Evolutionary conservation across 2,329 filamentous ascomycete species (phyloP).

Genomic region (Claviceps monticola): DNA sequence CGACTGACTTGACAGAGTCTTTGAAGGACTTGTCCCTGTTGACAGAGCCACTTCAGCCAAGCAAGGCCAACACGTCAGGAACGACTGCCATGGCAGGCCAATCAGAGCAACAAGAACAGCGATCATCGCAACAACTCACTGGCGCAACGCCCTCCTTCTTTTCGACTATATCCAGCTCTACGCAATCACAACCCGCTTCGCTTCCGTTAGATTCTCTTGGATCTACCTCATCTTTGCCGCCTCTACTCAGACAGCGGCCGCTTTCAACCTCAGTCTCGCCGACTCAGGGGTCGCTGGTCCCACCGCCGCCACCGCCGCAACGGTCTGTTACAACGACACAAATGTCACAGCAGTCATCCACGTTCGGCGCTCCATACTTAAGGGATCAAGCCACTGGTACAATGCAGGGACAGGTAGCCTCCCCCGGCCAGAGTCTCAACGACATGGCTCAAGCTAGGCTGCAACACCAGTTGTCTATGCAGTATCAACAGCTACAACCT

Average conservation of each 20-base stretch:
- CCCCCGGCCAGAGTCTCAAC: slow-evolving; percentile 61
- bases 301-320: slow-evolving; percentile 58
- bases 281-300: slow-evolving; percentile 51
- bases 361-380: slow-evolving; percentile 60
- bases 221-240: slow-evolving; percentile 13
- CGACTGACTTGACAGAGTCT: slow-evolving; percentile 33
- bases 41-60: slow-evolving; percentile 37
- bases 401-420: slow-evolving; percentile 48
- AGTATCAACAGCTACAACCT: slow-evolving; percentile 31
- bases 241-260: slow-evolving; percentile 49
- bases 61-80: slow-evolving; percentile 23
- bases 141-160: slow-evolving; percentile 49
- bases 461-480: slow-evolving; percentile 44
- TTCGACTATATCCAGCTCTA: slow-evolving; percentile 26
- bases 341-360: slow-evolving; percentile 60
- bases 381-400: slow-evolving; percentile 75
- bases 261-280: slow-evolving; percentile 50
- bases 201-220: slow-evolving; percentile 2
- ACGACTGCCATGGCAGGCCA: slow-evolving; percentile 5
- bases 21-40: slow-evolving; percentile 44
- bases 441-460: slow-evolving; percentile 55
- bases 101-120: slow-evolving; percentile 15
- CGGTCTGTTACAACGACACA: slow-evolving; percentile 80
- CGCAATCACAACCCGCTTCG: slow-evolving; percentile 16
- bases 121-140: slow-evolving; percentile 29